Evolutionary conservation across 768 basidiomycete genomes (phyloP).

Genomic region (Infundibulicybe gibba): DNA sequence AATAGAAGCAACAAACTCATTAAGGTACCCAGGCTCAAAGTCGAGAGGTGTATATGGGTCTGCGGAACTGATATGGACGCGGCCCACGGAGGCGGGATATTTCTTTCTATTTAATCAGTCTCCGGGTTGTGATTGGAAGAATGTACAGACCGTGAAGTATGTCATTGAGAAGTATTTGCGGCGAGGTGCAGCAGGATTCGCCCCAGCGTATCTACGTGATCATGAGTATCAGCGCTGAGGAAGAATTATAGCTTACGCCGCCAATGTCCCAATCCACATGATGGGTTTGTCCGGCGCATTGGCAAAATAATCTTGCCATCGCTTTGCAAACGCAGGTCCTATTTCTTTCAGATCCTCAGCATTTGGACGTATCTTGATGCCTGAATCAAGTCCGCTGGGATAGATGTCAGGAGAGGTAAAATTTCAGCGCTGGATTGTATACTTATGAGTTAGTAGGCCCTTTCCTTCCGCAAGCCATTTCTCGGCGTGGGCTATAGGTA

Average conservation of each 20-base stretch:
- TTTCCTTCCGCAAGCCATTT: constrained; percentile 31
- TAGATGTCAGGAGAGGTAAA: not conserved
- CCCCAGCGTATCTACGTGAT: constrained; percentile 11
- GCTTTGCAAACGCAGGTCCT: constrained; percentile 40
- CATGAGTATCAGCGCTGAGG: constrained; percentile 20
- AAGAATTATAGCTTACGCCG: constrained; percentile 31
- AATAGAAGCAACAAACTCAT: constrained; percentile 28
- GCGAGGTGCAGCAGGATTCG: constrained; percentile 11
- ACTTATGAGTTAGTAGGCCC: constrained; percentile 57
- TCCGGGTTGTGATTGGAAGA: constrained; percentile 12
- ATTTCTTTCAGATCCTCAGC: constrained; percentile 45
- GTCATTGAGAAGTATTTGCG: constrained; percentile 22
- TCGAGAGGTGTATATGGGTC: constrained; percentile 37
- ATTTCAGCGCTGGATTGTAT: not conserved
- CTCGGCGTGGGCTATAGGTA: constrained; percentile 13
- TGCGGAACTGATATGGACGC: constrained; percentile 41
- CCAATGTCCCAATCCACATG: constrained; percentile 33
- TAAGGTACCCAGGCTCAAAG: constrained; percentile 43
- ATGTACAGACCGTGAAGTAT: constrained; percentile 13
- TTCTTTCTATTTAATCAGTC: constrained; percentile 16
- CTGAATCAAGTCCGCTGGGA: constrained; percentile 47
- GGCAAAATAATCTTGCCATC: constrained; percentile 50
- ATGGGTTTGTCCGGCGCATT: constrained; percentile 55
- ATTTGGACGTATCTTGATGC: constrained; percentile 53
- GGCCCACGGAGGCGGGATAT: constrained; percentile 46